These are phyloP conservation scores for Basidioascus undulatus DNA, from an alignment of 768 basidiomycete genomes.

Conservation along the genomic window DNA sequence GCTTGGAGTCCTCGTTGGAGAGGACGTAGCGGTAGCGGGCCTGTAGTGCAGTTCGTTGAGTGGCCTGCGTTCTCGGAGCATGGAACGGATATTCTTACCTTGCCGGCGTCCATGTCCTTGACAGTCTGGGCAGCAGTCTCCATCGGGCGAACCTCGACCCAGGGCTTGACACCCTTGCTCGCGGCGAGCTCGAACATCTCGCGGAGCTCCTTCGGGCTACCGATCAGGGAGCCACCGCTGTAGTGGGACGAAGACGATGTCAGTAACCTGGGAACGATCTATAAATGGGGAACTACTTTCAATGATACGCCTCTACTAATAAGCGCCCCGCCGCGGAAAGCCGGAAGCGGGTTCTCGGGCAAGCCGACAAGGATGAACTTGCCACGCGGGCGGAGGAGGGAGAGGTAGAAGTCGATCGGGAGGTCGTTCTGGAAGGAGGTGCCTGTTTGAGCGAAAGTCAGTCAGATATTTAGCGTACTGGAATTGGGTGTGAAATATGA, in stretches of 20 bases:
- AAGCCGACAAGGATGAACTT: slow-evolving; percentile 32
- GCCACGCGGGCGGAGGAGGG: slow-evolving; percentile 28
- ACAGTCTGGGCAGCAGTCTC: slow-evolving; percentile 9
- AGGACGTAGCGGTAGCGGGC: slow-evolving; percentile 33
- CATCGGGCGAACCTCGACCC: slow-evolving; percentile 14
- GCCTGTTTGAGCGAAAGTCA: too few relatives aligned
- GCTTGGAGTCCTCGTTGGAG: slow-evolving; percentile 1
- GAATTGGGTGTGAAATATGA: too few relatives aligned
- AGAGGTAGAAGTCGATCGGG: slow-evolving; percentile 30
- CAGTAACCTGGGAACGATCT: neutral
- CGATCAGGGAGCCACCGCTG: slow-evolving; percentile 24
- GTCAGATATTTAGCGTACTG: too few relatives aligned
- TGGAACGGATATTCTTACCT: slow-evolving; percentile 12
- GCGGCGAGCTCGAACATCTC: slow-evolving; percentile 34
- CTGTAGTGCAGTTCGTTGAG: slow-evolving; percentile 24
- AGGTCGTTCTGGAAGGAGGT: slow-evolving; percentile 17
- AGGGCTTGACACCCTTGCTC: slow-evolving; percentile 28
- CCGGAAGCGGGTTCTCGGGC: slow-evolving; percentile 23
- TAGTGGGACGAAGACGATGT: slow-evolving; percentile 12
- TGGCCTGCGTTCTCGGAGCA: slow-evolving; percentile 27
- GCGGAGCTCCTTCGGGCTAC: slow-evolving; percentile 29
- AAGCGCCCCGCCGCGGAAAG: slow-evolving; percentile 7
- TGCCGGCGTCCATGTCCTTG: slow-evolving; percentile 19
- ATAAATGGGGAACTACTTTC: slow-evolving; percentile 3
- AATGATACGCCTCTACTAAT: slow-evolving; percentile 12